Conservation (phyloP, 1,284 basidiomycete species). For the Bjerkandera adusta region DNA sequence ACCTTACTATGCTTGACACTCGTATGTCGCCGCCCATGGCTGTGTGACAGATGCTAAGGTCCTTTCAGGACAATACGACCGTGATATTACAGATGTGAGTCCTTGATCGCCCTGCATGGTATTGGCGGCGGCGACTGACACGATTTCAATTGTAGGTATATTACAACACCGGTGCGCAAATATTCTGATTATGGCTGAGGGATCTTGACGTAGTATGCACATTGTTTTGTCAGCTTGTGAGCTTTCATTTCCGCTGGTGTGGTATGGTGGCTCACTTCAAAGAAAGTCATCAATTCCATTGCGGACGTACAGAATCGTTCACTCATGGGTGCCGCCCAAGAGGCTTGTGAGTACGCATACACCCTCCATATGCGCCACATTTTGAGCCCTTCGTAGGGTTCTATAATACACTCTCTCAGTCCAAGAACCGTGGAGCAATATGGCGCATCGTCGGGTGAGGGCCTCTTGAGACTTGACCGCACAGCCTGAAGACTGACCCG, state of each 20-base stretch:
- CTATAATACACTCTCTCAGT: constrained; percentile 45
- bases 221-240: constrained; percentile 29
- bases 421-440: constrained; percentile 47
- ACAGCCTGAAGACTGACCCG: not conserved
- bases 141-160: constrained; percentile 42
- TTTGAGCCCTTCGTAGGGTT: constrained; percentile 41
- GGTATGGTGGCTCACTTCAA: not conserved
- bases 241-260: constrained; percentile 1
- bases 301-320: constrained; percentile 46
- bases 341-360: constrained; percentile 40
- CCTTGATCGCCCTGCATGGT: too few relatives aligned
- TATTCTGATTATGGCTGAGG: not conserved
- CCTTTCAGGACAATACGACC: constrained; percentile 53
- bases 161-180: constrained; percentile 49
- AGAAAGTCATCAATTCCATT: constrained; percentile 41
- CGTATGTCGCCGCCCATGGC: constrained; percentile 30
- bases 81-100: constrained; percentile 58
- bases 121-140: too few relatives aligned
- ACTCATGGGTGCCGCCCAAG: constrained; percentile 58
- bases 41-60: constrained; percentile 4
- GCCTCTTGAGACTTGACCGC: too few relatives aligned
- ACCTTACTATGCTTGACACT: constrained; percentile 64
- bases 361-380: not conserved
- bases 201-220: not conserved
- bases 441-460: constrained; percentile 57